These are phyloP conservation scores for Antitrichia curtipendula DNA, from an alignment of 225 moss, liverwort and hornwort species.

Conservation along the genomic window DNA sequence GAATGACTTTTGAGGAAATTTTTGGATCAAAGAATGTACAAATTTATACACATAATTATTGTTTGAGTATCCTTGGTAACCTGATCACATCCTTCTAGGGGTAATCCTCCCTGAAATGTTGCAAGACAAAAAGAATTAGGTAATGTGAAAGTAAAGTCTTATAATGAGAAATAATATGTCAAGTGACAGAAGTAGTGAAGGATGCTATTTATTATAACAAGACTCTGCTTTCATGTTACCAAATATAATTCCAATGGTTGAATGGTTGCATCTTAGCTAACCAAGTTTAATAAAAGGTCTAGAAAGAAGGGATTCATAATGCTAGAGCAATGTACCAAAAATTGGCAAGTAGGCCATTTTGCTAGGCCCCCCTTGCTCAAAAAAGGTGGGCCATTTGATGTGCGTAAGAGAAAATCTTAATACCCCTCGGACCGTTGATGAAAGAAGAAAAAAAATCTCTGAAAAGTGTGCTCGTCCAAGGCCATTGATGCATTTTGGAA, in stretches of 20 bases:
- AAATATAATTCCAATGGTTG: background rate
- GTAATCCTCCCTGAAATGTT: background rate
- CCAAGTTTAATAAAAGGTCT: background rate
- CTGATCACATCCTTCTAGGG: rapidly evolving
- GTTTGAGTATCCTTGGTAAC: background rate
- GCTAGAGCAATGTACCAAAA: no score
- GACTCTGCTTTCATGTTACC: background rate
- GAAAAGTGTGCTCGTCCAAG: no score
- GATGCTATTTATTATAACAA: background rate
- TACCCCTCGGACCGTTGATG: no score
- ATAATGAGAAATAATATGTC: background rate
- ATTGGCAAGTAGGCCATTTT: no score
- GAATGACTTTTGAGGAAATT: background rate
- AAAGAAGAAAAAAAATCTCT: no score
- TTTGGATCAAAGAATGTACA: rapidly evolving
- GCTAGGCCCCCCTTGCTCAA: no score
- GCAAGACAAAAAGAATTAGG: background rate
- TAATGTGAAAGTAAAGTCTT: background rate
- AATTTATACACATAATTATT: background rate
- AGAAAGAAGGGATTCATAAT: no score
- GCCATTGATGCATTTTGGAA: no score
- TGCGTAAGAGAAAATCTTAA: no score
- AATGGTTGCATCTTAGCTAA: background rate
- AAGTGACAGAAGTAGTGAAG: rapidly evolving
- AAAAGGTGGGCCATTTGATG: no score